Evolutionary conservation across 768 basidiomycete genomes (phyloP).

Genomic region (Daedalea quercina): DNA sequence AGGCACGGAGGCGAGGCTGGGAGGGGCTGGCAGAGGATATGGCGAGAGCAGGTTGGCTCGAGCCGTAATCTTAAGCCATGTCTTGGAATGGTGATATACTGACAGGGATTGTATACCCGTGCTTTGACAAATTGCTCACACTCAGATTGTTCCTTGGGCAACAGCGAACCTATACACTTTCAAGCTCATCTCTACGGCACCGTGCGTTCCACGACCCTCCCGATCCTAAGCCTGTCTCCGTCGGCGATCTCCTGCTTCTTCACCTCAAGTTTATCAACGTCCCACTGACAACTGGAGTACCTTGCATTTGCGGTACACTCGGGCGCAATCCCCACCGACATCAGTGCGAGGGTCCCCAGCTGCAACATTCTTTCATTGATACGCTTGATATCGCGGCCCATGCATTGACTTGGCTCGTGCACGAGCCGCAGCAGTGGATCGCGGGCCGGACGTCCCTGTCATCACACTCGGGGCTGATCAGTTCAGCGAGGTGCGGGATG

Average conservation of each 20-base stretch:
- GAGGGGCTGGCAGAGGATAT: constrained; percentile 69
- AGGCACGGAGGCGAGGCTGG: constrained; percentile 58
- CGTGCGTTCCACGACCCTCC: background rate
- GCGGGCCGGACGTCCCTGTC: too few species aligned
- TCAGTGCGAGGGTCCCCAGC: background rate
- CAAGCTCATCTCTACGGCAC: background rate
- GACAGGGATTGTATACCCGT: background rate
- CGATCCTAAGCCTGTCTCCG: background rate
- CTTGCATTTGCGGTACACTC: constrained; percentile 3
- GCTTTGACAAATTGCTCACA: background rate
- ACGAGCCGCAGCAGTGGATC: background rate
- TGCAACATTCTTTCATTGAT: constrained; percentile 5
- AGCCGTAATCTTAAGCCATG: constrained; percentile 14
- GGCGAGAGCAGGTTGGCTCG: constrained; percentile 71
- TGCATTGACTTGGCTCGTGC: constrained; percentile 4
- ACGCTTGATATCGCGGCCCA: constrained; percentile 3
- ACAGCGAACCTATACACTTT: background rate
- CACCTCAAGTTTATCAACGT: background rate
- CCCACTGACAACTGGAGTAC: background rate
- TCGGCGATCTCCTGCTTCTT: constrained; percentile 5
- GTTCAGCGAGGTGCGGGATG: too few species aligned
- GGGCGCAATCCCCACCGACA: constrained; percentile 12
- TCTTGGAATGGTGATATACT: background rate
- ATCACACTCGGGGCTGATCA: too few species aligned
- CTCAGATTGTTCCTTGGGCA: background rate